Evolutionary conservation across 2,329 filamentous ascomycete genomes (phyloP).

Genomic region (Pezicula carpinea): DNA sequence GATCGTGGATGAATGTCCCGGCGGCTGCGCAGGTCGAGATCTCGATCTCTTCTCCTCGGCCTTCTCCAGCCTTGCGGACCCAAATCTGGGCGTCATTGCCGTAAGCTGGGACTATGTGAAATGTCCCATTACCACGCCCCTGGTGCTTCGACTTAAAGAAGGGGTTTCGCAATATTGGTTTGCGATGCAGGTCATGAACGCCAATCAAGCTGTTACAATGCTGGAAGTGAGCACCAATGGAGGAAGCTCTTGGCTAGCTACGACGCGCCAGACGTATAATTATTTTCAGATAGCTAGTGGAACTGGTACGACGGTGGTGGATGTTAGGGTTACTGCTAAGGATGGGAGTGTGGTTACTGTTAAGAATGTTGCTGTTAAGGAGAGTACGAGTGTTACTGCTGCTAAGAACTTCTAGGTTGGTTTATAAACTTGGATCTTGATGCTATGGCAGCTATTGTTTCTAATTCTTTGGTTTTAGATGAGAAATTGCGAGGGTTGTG

Average conservation of each 20-base stretch:
- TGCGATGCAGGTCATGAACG: not conserved
- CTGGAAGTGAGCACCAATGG: not conserved
- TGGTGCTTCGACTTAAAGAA: not conserved
- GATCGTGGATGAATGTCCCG: slow-evolving; percentile 1
- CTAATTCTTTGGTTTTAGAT: no score
- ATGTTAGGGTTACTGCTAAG: slow-evolving; percentile 1
- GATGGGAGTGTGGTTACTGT: not conserved
- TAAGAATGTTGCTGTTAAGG: not conserved
- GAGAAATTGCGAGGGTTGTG: no score
- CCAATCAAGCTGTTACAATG: not conserved
- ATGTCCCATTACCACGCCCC: not conserved
- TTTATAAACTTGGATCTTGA: no score
- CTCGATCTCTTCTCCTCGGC: not conserved
- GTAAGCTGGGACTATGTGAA: not conserved
- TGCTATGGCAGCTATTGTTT: no score
- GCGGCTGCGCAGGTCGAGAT: not conserved
- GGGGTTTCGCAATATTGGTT: not conserved
- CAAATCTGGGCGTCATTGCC: not conserved
- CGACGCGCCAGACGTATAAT: not conserved
- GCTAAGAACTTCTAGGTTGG: not conserved
- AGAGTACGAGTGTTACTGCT: not conserved
- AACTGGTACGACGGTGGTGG: not conserved
- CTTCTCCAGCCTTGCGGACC: not conserved
- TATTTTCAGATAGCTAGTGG: not conserved
- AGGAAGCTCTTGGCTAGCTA: not conserved